Evolutionary conservation across 139 green algal species (phyloP).

Genomic region (Limnomonas spitsbergensis): DNA sequence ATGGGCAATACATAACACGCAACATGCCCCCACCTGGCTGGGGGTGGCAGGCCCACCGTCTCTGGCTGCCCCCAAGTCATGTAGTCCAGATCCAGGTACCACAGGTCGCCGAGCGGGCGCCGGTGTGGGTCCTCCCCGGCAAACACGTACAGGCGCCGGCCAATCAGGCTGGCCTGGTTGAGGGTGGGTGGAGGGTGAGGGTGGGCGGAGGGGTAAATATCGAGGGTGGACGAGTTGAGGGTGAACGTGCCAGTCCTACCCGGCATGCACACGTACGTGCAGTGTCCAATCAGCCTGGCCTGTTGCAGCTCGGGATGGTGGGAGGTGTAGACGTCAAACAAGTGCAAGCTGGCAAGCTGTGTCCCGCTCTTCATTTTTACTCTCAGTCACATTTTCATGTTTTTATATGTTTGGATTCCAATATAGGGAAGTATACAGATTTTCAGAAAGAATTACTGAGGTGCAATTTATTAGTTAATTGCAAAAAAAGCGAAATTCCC

Average conservation of each 20-base stretch:
- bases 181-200: not conserved
- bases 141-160: constrained; percentile 73
- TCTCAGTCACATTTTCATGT: too few relatives aligned
- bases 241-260: not conserved
- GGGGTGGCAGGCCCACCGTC: not conserved
- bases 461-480: too few relatives aligned
- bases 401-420: too few relatives aligned
- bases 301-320: too few relatives aligned
- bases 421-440: too few relatives aligned
- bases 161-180: constrained; percentile 62
- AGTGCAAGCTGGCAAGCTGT: too few relatives aligned
- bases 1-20: too few relatives aligned
- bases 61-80: constrained; percentile 40
- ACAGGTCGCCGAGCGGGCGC: constrained; percentile 63
- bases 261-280: not conserved
- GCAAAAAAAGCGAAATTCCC: too few relatives aligned
- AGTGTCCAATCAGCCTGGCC: not conserved
- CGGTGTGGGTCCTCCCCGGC: constrained; percentile 75
- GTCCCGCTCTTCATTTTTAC: too few relatives aligned
- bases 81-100: constrained; percentile 64
- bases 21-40: too few relatives aligned
- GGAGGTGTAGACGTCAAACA: too few relatives aligned
- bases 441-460: too few relatives aligned
- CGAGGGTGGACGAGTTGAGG: not conserved
- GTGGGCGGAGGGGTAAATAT: not conserved